Base-by-base conservation (phyloP, 768 basidiomycete species). In the Chalciporus pseudorubinellus region DNA sequence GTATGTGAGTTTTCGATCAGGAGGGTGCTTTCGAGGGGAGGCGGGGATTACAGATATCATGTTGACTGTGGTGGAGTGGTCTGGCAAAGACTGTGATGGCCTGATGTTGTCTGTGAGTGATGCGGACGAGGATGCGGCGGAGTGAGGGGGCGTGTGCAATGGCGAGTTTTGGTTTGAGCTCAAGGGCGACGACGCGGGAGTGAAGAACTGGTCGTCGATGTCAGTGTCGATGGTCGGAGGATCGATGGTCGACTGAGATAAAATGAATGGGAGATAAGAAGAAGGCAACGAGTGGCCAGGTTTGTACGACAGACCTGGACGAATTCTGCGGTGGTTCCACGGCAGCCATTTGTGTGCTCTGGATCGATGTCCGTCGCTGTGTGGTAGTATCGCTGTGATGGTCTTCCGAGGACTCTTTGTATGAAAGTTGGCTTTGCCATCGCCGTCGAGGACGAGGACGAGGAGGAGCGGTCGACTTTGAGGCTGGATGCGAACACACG, bases 401-500 rank as follows among this genome's bases (percentile, higher is more conserved):
- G 87, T 46, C 74, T 65, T 46, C 81, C 78, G 39, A 90, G 74
- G 39, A 88, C 65, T 36, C 73, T 75, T 66, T 89, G 86, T 46
- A 84, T 59, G 43, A 84, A 62, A 5, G 81, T 80, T 42, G 82
- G 80, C 61, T 77, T 81, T 24, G 72, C 68, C 82, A 83, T 83
- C 55, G 48, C 26, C 59, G 50, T 14, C 22, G 59, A 52, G 13
- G 51, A 42, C 22, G 61, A 36, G 0, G 48, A 20, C 28, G 51
- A 26, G 8, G 45, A 19, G 22, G 42, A 24, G 11, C 12, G 16
- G 51, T 22, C n/a, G 44, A 16, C 33, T 45, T 0, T 3, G 20
- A 2, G 24, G 20, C 20, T 9, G 39, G 11, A 9, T 26, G 9
- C 26, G 22, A 28, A 19, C 63, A 58, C 58, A 54, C 64, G 34